These are phyloP conservation scores for Fraxinus angustifolia DNA, from an alignment of 305 asterid genomes.

Conservation along the genomic window DNA sequence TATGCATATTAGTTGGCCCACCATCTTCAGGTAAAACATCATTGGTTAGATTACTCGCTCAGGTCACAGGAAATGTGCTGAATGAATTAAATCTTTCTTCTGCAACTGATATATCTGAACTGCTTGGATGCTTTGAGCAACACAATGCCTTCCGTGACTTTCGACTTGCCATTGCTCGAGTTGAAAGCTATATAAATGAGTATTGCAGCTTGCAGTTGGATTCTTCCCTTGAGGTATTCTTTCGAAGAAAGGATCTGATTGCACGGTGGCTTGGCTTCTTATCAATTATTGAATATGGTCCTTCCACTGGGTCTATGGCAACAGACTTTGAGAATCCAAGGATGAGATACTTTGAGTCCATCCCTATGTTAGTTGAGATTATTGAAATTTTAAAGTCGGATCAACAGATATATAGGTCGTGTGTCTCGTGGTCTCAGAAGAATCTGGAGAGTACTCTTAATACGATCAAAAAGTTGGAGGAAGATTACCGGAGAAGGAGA, in stretches of 20 bases:
- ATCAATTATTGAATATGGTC: conserved; percentile 36
- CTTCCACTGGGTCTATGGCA: conserved; percentile 34
- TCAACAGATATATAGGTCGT: conserved; percentile 28
- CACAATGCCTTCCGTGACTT: conserved; percentile 73
- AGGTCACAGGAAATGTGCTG: conserved; percentile 81
- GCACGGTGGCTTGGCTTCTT: conserved; percentile 69
- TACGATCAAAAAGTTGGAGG: conserved; percentile 51
- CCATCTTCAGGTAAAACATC: conserved; percentile 95
- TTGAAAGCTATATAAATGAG: conserved; percentile 71
- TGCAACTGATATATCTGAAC: conserved; percentile 89
- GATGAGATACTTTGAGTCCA: conserved; percentile 43
- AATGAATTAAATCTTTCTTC: conserved; percentile 92
- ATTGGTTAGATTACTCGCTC: conserved; percentile 69
- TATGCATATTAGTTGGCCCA: conserved; percentile 93
- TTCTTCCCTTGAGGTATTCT: conserved; percentile 44
- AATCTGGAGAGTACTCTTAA: conserved; percentile 57
- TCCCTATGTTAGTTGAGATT: conserved; percentile 50
- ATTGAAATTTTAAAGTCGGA: conserved; percentile 58
- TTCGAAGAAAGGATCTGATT: conserved; percentile 44
- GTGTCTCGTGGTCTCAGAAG: conserved; percentile 63
- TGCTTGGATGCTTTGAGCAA: conserved; percentile 99
- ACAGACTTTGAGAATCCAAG: conserved; percentile 40
- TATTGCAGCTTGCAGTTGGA: conserved; percentile 63
- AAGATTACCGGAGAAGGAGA: conserved; percentile 34
- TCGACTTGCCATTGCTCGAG: conserved; percentile 57